A percentile compares a stretch with the other conserved stretches of the same genome.
phyloP scores from a whole-genome alignment of 257 asterid species.

The Ehretia macrophylla region DNA sequence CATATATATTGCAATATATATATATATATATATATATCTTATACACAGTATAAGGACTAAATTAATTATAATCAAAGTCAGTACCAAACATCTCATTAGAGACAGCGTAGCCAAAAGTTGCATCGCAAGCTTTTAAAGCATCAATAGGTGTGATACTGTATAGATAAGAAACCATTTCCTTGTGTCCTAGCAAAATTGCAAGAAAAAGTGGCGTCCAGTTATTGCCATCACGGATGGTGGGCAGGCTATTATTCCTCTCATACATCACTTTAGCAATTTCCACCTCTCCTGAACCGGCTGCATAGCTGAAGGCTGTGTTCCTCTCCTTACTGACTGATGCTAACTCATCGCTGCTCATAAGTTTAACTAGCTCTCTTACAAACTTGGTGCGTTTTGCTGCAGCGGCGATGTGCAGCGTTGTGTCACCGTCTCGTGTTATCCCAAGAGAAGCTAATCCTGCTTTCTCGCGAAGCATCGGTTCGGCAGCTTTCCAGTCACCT shows the following conservation, averaged over 20 bases:
- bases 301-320: constrained; percentile 13
- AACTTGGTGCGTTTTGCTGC: constrained; percentile 2
- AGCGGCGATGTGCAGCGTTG: constrained; percentile 19
- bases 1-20: no score
- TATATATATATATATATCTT: no score
- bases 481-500: constrained; percentile 18
- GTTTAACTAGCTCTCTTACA: constrained; percentile 1
- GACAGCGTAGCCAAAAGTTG: no score
- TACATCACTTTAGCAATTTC: constrained; percentile 16
- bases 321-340: neutral
- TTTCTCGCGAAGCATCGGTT: neutral
- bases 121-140: no score
- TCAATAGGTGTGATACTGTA: neutral
- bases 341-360: neutral
- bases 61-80: no score
- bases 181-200: constrained; percentile 8
- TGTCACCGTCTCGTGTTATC: constrained; percentile 4
- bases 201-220: neutral
- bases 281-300: constrained; percentile 12
- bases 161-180: constrained; percentile 18
- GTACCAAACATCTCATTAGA: no score
- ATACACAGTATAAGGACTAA: no score
- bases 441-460: neutral
- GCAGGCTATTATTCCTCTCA: neutral
- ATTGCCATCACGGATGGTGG: neutral